Conservation (phyloP, 331 rosid genomes). For the Malus hybrid region DNA sequence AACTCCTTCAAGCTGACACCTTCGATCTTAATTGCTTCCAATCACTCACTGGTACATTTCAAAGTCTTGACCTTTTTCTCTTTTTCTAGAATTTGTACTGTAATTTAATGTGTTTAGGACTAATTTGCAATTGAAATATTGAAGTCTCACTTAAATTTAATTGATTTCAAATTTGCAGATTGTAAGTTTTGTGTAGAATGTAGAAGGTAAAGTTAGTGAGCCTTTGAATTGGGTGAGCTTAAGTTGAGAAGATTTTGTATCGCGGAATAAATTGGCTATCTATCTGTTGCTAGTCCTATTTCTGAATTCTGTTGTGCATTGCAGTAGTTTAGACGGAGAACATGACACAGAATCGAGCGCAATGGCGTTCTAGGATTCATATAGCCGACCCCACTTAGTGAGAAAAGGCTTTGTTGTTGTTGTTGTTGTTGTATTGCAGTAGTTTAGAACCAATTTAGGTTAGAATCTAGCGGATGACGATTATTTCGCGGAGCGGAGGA, state of each 20-base stretch:
- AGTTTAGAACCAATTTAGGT: not conserved
- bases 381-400: too few relatives aligned
- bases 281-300: not conserved
- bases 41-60: conserved; percentile 56
- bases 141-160: not conserved
- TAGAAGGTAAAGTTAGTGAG: too few relatives aligned
- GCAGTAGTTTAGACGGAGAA: not conserved
- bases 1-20: conserved; percentile 85
- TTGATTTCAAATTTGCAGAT: not conserved
- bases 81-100: not conserved
- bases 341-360: too few relatives aligned
- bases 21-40: conserved; percentile 96
- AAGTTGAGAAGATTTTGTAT: not conserved
- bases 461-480: not conserved
- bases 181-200: not conserved
- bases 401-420: too few relatives aligned
- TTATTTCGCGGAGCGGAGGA: not conserved
- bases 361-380: too few relatives aligned
- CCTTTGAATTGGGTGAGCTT: not conserved
- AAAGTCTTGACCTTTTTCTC: not conserved
- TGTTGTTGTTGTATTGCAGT: too few relatives aligned
- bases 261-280: not conserved
- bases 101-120: not conserved
- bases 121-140: not conserved
- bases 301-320: not conserved